These are phyloP conservation scores for Fraxinus latifolia DNA, from an alignment of 305 asterid species.

Conservation along the genomic window DNA sequence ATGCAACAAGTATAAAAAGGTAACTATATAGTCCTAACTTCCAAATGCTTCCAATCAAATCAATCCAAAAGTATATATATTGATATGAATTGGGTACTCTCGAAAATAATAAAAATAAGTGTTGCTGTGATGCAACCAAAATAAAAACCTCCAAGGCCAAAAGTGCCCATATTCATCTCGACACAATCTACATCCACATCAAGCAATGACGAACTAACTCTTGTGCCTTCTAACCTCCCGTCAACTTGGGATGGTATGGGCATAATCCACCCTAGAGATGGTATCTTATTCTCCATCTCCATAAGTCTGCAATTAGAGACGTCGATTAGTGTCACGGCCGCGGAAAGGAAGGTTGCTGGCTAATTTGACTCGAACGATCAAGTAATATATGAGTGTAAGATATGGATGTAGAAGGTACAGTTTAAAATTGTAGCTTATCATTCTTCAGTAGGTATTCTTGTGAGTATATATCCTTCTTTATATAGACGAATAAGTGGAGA, in stretches of 20 bases:
- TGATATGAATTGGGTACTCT: background rate
- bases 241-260: background rate
- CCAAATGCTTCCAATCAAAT: background rate
- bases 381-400: background rate
- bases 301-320: background rate
- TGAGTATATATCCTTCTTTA: background rate
- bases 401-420: background rate
- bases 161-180: background rate
- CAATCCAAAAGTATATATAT: background rate
- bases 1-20: background rate
- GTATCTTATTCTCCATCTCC: background rate
- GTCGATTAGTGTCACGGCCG: background rate
- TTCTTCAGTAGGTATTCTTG: background rate
- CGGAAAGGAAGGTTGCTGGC: background rate
- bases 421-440: background rate
- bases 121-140: background rate
- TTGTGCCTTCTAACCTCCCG: background rate
- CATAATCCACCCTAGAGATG: background rate
- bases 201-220: background rate
- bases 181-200: background rate
- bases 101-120: background rate
- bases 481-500: background rate
- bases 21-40: background rate
- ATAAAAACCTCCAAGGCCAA: background rate
- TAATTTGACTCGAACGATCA: background rate